phyloP scores from a whole-genome alignment of 345 rosid species.

The Acer campestre region DNA sequence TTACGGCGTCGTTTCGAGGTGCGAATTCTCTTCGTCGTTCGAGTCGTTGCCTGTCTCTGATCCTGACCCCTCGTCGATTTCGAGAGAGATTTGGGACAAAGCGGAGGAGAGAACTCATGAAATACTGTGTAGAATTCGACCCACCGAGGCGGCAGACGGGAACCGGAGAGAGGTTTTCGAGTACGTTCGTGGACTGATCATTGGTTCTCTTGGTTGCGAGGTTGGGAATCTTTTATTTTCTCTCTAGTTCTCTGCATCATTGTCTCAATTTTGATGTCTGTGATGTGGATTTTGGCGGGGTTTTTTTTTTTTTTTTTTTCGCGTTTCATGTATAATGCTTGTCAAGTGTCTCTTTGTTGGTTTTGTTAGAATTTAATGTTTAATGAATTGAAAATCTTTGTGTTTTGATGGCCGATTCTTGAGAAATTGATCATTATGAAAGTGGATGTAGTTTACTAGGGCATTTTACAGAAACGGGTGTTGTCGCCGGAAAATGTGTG shows the following conservation, averaged over 20 bases:
- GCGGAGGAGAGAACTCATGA: constrained; percentile 26
- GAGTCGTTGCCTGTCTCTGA: not conserved
- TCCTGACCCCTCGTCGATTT: constrained; percentile 22
- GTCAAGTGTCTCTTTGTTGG: not conserved
- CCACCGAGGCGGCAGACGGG: constrained; percentile 22
- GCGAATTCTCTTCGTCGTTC: not conserved
- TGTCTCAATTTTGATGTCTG: not conserved
- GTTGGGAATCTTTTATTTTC: constrained; percentile 10
- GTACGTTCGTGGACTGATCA: constrained; percentile 32
- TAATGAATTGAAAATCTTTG: not conserved
- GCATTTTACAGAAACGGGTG: not conserved
- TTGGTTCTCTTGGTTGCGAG: constrained; percentile 25
- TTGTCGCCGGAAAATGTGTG: not conserved
- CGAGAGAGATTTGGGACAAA: constrained; percentile 24
- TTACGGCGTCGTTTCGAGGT: not conserved
- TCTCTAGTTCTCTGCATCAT: not conserved
- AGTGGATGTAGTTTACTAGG: not conserved
- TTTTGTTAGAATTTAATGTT: not conserved
- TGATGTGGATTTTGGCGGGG: not conserved
- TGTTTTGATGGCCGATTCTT: not conserved
- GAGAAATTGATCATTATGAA: not conserved
- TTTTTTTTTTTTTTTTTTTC: not conserved
- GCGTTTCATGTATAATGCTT: not conserved
- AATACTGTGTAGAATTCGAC: constrained; percentile 28
- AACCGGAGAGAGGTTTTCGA: constrained; percentile 27